Evolutionary conservation across 805 yeast species (phyloP).

Genomic region (Saccharomycopsis fermentans): DNA sequence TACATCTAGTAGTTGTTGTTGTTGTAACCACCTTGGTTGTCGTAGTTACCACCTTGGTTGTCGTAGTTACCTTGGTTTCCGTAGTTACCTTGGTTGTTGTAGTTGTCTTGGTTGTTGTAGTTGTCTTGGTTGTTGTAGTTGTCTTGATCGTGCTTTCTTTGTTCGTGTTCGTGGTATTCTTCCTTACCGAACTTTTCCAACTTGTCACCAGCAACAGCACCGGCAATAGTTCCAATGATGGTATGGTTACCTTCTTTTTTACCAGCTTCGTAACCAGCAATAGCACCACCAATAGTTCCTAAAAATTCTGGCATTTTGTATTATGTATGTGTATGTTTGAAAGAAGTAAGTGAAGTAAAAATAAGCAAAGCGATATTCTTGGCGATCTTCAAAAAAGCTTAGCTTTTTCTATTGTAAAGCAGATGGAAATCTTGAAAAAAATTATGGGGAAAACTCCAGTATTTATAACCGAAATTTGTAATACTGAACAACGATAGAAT

Average conservation of each 20-base stretch:
- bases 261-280: conserved; percentile 1
- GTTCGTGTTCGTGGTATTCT: background rate
- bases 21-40: background rate
- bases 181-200: conserved; percentile 1
- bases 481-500: no score
- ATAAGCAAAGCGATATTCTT: no score
- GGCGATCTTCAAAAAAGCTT: no score
- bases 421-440: no score
- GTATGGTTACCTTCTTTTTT: background rate
- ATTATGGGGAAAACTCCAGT: no score
- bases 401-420: no score
- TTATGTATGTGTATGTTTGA: background rate
- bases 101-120: background rate
- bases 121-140: background rate
- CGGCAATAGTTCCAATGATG: background rate
- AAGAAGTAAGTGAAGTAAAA: no score
- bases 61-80: background rate
- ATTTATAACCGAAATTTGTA: no score
- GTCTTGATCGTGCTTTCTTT: background rate
- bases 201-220: conserved; percentile 1
- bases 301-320: background rate
- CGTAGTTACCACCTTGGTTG: background rate
- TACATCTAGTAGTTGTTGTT: background rate
- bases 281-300: conserved; percentile 1
- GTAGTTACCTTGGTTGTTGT: background rate